phyloP scores from a whole-genome alignment of 495 filamentous ascomycete genomes.

The Penicillium malachiteum region DNA sequence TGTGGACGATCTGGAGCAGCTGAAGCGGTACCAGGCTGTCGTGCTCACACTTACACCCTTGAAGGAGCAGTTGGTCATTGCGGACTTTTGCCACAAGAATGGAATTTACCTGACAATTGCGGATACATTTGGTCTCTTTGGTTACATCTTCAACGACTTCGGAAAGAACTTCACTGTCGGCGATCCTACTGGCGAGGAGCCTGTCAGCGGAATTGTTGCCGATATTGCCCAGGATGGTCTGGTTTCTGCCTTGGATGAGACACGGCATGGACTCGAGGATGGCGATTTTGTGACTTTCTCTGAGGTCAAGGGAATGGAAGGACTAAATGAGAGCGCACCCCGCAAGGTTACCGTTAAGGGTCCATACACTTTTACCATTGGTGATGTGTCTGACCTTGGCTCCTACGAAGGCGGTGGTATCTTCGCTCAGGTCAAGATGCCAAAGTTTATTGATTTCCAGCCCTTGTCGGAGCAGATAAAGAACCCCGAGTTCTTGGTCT shows the following conservation, averaged over 20 bases:
- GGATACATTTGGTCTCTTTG: slow-evolving; percentile 92
- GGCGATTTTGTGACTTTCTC: slow-evolving; percentile 95
- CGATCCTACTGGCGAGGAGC: slow-evolving; percentile 88
- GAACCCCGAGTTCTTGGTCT: slow-evolving; percentile 84
- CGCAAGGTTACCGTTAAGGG: slow-evolving; percentile 90
- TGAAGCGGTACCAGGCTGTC: slow-evolving; percentile 87
- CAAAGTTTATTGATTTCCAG: slow-evolving; percentile 89
- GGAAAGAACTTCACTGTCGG: slow-evolving; percentile 87
- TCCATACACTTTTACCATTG: slow-evolving; percentile 96
- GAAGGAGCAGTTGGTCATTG: slow-evolving; percentile 74
- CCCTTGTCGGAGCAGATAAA: slow-evolving; percentile 70
- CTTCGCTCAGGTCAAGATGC: slow-evolving; percentile 96
- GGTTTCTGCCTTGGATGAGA: slow-evolving; percentile 94
- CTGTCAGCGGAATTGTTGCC: slow-evolving; percentile 85
- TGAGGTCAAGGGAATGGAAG: slow-evolving; percentile 92
- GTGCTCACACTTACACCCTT: slow-evolving; percentile 84
- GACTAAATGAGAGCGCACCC: slow-evolving; percentile 75
- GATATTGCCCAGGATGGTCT: slow-evolving; percentile 83
- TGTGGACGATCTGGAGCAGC: slow-evolving; percentile 66
- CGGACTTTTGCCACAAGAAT: slow-evolving; percentile 90
- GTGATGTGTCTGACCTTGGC: slow-evolving; percentile 83
- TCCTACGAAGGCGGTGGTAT: slow-evolving; percentile 84
- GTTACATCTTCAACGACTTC: slow-evolving; percentile 95
- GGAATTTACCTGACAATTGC: slow-evolving; percentile 85
- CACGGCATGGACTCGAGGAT: slow-evolving; percentile 91